Conservation (phyloP, 2,329 filamentous ascomycete genomes). For the Neofusicoccum parvum region DNA sequence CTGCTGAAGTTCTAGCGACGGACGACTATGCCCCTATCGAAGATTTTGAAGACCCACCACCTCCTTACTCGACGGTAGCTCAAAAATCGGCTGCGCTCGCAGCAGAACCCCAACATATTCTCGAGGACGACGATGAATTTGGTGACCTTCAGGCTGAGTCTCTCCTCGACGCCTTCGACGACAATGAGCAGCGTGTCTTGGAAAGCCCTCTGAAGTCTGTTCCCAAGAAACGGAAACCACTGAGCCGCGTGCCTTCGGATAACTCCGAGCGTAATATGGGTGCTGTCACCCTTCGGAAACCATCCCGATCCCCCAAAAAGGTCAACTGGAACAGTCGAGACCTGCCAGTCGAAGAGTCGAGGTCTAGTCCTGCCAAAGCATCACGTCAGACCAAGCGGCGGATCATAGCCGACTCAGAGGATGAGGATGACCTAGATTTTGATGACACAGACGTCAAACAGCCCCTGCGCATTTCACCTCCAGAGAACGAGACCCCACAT, state of each 20-base stretch:
- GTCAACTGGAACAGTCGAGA: neutral
- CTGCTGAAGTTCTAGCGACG: neutral
- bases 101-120: too few relatives aligned
- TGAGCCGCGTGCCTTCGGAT: conserved; percentile 24
- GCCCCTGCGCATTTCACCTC: neutral
- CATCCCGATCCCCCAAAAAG: conserved; percentile 16
- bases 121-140: neutral
- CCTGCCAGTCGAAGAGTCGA: neutral
- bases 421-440: conserved; percentile 11
- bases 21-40: conserved; percentile 23
- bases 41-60: conserved; percentile 29
- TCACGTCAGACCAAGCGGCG: neutral
- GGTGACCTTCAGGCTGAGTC: neutral
- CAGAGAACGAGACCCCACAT: neutral
- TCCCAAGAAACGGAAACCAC: conserved; percentile 3
- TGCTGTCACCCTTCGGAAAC: conserved; percentile 6
- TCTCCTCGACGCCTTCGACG: neutral
- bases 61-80: conserved; percentile 50
- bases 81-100: conserved; percentile 19
- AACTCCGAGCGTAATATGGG: neutral
- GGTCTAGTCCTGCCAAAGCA: neutral
- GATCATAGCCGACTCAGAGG: conserved; percentile 18
- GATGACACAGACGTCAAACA: neutral
- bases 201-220: conserved; percentile 6
- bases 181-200: neutral